phyloP scores from a whole-genome alignment of 306 rosid genomes.

The Medicago arabica region DNA sequence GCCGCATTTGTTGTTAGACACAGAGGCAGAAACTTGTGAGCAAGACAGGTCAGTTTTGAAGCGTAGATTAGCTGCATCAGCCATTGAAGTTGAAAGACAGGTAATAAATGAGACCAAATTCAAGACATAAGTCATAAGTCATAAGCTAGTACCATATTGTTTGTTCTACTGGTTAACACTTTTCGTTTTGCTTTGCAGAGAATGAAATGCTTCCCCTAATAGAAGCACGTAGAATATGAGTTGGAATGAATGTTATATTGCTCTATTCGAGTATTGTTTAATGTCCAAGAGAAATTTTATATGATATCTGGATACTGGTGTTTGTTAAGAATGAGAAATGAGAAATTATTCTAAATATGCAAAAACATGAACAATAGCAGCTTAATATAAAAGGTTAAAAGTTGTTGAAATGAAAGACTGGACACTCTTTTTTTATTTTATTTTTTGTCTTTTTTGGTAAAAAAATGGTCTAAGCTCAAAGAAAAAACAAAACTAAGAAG shows the following conservation, averaged over 20 bases:
- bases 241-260: constrained; percentile 12
- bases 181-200: constrained; percentile 65
- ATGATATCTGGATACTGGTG: constrained; percentile 6
- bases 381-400: not conserved
- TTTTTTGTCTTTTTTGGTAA: too few species aligned
- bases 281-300: not conserved
- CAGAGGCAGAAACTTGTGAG: constrained; percentile 75
- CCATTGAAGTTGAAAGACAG: constrained; percentile 82
- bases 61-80: constrained; percentile 74
- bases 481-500: too few species aligned
- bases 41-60: constrained; percentile 69
- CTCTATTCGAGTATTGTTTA: constrained; percentile 22
- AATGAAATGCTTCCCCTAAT: constrained; percentile 93
- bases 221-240: constrained; percentile 31
- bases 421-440: not conserved
- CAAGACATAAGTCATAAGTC: not conserved
- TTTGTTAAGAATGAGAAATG: constrained; percentile 8
- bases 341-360: constrained; percentile 18
- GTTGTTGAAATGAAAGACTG: constrained; percentile 13
- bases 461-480: too few species aligned
- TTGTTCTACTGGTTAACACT: constrained; percentile 37
- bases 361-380: not conserved
- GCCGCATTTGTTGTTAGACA: constrained; percentile 53
- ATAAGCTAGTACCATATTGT: constrained; percentile 13
- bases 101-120: constrained; percentile 45